These are phyloP conservation scores for Rhododendron kiyosumense DNA, from an alignment of 148 eudicot genomes.

Conservation along the genomic window DNA sequence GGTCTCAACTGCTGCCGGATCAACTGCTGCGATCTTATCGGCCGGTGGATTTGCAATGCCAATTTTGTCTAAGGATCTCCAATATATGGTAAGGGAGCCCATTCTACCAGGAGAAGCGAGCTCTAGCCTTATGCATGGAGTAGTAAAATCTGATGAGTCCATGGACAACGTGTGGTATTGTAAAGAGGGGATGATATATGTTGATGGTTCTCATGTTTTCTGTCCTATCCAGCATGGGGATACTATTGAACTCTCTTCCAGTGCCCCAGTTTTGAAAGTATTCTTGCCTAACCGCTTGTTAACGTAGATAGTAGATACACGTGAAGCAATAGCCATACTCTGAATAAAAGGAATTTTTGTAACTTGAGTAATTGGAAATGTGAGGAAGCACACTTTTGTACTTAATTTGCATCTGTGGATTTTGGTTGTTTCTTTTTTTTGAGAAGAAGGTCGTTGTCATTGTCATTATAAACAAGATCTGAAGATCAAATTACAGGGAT, in stretches of 20 bases:
- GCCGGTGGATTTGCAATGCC: slow-evolving; percentile 90
- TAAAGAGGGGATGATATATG: slow-evolving; percentile 55
- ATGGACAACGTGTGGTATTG: slow-evolving; percentile 60
- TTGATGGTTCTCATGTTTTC: slow-evolving; percentile 73
- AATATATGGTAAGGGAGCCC: slow-evolving; percentile 91
- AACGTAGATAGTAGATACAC: slow-evolving; percentile 1
- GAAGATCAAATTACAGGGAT: neutral
- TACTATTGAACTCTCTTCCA: slow-evolving; percentile 52
- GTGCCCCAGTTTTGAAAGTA: slow-evolving; percentile 59
- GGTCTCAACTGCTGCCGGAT: slow-evolving; percentile 90
- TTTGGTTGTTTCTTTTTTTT: neutral
- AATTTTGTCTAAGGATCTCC: slow-evolving; percentile 72
- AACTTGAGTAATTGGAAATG: neutral
- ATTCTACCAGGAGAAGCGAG: slow-evolving; percentile 32
- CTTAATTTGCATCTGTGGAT: neutral
- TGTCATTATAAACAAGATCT: neutral
- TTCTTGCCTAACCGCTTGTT: slow-evolving; percentile 52
- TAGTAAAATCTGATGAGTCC: slow-evolving; percentile 40
- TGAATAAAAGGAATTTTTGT: neutral
- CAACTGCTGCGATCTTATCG: slow-evolving; percentile 93
- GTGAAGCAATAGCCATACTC: slow-evolving; percentile 2
- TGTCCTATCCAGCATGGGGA: slow-evolving; percentile 56
- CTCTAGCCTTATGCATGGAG: slow-evolving; percentile 56
- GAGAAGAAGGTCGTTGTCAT: neutral
- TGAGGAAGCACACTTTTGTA: neutral